Percentiles rank a stretch among this genome's conserved stretches.
phyloP scores from a whole-genome alignment of 2,329 filamentous ascomycete species.

The Ophiosphaerella herpotricha region DNA sequence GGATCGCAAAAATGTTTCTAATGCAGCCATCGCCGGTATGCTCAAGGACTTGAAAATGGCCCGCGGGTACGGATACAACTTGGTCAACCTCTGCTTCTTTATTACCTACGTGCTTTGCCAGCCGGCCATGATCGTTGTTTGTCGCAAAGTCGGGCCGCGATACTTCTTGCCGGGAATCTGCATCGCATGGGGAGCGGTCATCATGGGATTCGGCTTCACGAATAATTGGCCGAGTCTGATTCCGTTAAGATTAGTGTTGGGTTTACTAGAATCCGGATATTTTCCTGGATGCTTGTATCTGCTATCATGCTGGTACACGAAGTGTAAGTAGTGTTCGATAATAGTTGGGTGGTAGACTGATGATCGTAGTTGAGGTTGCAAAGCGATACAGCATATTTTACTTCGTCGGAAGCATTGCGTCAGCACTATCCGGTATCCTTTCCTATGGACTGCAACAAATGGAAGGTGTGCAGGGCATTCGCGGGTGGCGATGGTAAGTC shows the following conservation, averaged over 20 bases:
- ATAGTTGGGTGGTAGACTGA: background rate
- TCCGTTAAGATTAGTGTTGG: conserved; percentile 22
- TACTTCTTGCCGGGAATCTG: conserved; percentile 28
- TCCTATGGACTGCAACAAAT: conserved; percentile 29
- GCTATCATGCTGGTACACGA: conserved; percentile 30
- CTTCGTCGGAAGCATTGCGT: conserved; percentile 29
- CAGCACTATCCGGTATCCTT: conserved; percentile 28
- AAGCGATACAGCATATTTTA: conserved; percentile 31
- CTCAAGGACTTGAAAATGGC: conserved; percentile 22
- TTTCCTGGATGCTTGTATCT: conserved; percentile 29
- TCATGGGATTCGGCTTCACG: conserved; percentile 31
- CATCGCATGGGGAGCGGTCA: conserved; percentile 26
- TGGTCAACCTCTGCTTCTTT: conserved; percentile 34
- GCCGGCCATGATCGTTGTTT: conserved; percentile 27
- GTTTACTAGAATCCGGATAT: conserved; percentile 25
- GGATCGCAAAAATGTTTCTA: conserved; percentile 34
- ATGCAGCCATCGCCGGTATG: conserved; percentile 35
- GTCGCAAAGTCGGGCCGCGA: conserved; percentile 24
- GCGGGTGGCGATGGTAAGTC: conserved; percentile 26
- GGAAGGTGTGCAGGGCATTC: conserved; percentile 24
- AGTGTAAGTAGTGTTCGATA: conserved; percentile 15
- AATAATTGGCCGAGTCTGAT: conserved; percentile 26
- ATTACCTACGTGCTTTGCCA: conserved; percentile 32
- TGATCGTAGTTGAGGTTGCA: conserved; percentile 21
- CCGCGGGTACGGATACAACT: conserved; percentile 22